Conservation (phyloP, 257 asterid genomes). For the Ilex aquifolium region DNA sequence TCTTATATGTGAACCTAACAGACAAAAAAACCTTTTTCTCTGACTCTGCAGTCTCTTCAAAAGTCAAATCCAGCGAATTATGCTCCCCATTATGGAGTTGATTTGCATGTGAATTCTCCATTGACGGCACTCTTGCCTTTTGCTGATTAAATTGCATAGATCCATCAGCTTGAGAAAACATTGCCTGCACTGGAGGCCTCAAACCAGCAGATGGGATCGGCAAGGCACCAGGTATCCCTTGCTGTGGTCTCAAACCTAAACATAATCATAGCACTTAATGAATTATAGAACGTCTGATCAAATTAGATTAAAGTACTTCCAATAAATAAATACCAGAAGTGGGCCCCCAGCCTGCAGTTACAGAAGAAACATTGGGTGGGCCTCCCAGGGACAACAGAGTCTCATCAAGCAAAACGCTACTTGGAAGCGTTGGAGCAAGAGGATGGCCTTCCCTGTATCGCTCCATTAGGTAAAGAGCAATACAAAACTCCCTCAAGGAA, state of each 20-base stretch:
- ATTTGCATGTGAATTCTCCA: slow-evolving; percentile 41
- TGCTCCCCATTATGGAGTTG: slow-evolving; percentile 52
- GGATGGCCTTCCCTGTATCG: slow-evolving; percentile 79
- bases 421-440: slow-evolving; percentile 72
- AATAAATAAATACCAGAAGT: slow-evolving; percentile 48
- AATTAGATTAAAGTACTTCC: slow-evolving; percentile 12
- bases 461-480: slow-evolving; percentile 91
- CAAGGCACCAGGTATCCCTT: slow-evolving; percentile 52
- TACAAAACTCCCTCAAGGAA: slow-evolving; percentile 86
- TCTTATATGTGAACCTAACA: too few species aligned
- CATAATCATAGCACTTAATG: slow-evolving; percentile 11
- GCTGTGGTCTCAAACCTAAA: slow-evolving; percentile 68
- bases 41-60: slow-evolving; percentile 45
- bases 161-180: slow-evolving; percentile 54
- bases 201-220: slow-evolving; percentile 47
- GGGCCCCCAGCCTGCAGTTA: slow-evolving; percentile 56
- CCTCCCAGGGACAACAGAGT: slow-evolving; percentile 70
- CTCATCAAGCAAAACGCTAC: slow-evolving; percentile 85
- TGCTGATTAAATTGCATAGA: slow-evolving; percentile 55
- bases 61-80: slow-evolving; percentile 33
- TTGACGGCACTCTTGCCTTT: slow-evolving; percentile 33
- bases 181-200: slow-evolving; percentile 63
- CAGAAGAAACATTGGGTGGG: slow-evolving; percentile 65
- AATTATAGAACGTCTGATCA: slow-evolving; percentile 10
- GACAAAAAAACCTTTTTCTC: slow-evolving; percentile 45